A percentile compares a stretch with the other conserved stretches of the same genome.
Conservation (phyloP, 257 asterid genomes). For the Mentha longifolia region DNA sequence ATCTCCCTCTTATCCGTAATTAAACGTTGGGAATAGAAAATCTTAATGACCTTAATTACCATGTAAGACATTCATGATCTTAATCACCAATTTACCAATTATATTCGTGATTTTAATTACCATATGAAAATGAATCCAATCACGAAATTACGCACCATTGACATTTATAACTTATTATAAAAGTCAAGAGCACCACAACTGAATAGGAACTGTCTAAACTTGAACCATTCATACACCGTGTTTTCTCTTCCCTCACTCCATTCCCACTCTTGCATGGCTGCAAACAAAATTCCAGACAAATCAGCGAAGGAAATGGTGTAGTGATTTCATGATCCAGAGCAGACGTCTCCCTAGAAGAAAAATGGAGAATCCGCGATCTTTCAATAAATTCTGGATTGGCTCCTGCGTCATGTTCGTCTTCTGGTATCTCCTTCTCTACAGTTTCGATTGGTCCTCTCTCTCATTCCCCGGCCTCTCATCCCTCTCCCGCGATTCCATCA, state of each 20-base stretch:
- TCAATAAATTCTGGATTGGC: conserved; percentile 62
- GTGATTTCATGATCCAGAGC: conserved; percentile 37
- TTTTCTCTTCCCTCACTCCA: conserved; percentile 26
- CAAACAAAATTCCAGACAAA: neutral
- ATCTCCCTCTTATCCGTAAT: neutral
- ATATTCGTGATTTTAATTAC: too few species aligned
- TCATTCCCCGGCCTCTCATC: conserved; percentile 47
- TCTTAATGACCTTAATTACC: neutral
- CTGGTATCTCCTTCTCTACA: conserved; percentile 71
- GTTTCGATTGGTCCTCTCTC: conserved; percentile 63
- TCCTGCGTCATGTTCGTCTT: conserved; percentile 53
- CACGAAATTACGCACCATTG: neutral
- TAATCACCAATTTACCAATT: too few species aligned
- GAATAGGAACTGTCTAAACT: conserved; percentile 24
- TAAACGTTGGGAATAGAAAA: neutral
- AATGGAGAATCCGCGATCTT: conserved; percentile 53
- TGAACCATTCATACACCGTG: conserved; percentile 29
- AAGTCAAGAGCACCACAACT: conserved; percentile 12
- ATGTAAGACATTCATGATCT: neutral
- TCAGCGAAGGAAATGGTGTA: neutral
- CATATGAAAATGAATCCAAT: neutral
- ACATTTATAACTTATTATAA: neutral
- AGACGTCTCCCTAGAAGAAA: conserved; percentile 26
- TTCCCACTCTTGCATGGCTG: neutral
- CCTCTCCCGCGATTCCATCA: conserved; percentile 28